phyloP scores from a whole-genome alignment of 805 yeast genomes.

The Scheffersomyces ergatensis region DNA sequence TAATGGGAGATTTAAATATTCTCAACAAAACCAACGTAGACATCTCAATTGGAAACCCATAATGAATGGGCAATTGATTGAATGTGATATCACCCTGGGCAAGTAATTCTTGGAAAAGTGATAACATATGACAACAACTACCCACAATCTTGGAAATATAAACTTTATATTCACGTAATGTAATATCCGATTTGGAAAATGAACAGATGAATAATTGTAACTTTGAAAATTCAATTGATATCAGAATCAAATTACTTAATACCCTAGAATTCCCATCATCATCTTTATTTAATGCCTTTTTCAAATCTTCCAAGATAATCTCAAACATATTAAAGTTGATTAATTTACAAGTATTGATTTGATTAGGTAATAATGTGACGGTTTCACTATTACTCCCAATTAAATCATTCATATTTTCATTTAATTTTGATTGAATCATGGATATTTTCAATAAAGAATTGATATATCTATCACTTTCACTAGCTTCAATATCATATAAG shows the following conservation, averaged over 20 bases:
- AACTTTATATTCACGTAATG: conserved; percentile 24
- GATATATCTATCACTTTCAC: conserved; percentile 17
- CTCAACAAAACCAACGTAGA: conserved; percentile 28
- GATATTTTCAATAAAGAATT: conserved; percentile 29
- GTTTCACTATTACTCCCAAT: conserved; percentile 15
- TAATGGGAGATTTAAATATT: conserved; percentile 29
- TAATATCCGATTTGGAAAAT: conserved; percentile 23
- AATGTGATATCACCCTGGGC: conserved; percentile 1
- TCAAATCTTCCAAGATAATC: conserved; percentile 31
- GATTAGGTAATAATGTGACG: conserved; percentile 8
- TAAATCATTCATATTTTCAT: conserved; percentile 35
- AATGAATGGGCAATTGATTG: conserved; percentile 40
- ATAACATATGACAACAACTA: conserved; percentile 27
- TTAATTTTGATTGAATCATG: conserved; percentile 36
- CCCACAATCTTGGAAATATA: conserved; percentile 24
- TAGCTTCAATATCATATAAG: conserved; percentile 1
- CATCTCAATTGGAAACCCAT: conserved; percentile 36
- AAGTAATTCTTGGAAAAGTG: conserved; percentile 13
- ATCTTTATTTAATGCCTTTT: conserved; percentile 5
- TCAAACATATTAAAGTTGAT: conserved; percentile 44
- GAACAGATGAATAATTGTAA: conserved; percentile 37
- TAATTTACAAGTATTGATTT: conserved; percentile 23
- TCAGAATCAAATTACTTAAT: conserved; percentile 22
- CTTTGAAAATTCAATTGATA: conserved; percentile 35
- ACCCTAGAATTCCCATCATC: conserved; percentile 13